These are phyloP conservation scores for Pleurotus giganteus DNA, from an alignment of 768 basidiomycete species.

Conservation along the genomic window DNA sequence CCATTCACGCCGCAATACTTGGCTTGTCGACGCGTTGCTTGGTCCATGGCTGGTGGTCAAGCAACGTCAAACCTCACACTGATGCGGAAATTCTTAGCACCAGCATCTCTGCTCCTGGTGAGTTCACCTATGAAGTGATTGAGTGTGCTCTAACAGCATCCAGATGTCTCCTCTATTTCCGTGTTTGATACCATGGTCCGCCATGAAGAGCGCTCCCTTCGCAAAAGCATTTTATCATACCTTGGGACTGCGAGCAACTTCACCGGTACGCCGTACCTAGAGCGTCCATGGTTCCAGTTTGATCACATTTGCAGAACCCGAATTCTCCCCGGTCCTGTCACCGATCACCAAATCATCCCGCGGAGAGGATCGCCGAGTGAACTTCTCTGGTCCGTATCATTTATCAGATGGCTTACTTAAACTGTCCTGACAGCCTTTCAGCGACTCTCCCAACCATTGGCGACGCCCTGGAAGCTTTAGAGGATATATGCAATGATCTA, in stretches of 20 bases:
- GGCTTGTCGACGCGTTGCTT: constrained; percentile 72
- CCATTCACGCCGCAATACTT: constrained; percentile 78
- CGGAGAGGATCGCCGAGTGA: constrained; percentile 55
- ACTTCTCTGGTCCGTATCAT: constrained; percentile 51
- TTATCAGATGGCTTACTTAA: too few relatives aligned
- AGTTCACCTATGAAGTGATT: constrained; percentile 10
- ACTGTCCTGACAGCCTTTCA: constrained; percentile 21
- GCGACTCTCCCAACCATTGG: constrained; percentile 78
- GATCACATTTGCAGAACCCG: constrained; percentile 50
- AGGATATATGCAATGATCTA: constrained; percentile 61
- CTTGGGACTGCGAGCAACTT: constrained; percentile 72
- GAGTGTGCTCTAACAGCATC: neutral
- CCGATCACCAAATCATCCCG: constrained; percentile 59
- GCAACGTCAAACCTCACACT: constrained; percentile 57
- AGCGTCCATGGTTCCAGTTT: neutral
- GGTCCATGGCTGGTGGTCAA: constrained; percentile 54
- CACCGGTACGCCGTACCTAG: constrained; percentile 44
- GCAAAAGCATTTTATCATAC: constrained; percentile 63
- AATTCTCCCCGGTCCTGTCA: constrained; percentile 69
- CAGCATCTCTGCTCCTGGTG: constrained; percentile 54
- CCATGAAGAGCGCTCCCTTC: constrained; percentile 54
- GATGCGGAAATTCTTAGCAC: constrained; percentile 64
- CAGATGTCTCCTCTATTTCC: constrained; percentile 13
- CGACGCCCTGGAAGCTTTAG: constrained; percentile 67
- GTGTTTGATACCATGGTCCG: constrained; percentile 61